Evolutionary conservation across 2,329 filamentous ascomycete genomes (phyloP).

Genomic region (Blastomyces emzantsi): DNA sequence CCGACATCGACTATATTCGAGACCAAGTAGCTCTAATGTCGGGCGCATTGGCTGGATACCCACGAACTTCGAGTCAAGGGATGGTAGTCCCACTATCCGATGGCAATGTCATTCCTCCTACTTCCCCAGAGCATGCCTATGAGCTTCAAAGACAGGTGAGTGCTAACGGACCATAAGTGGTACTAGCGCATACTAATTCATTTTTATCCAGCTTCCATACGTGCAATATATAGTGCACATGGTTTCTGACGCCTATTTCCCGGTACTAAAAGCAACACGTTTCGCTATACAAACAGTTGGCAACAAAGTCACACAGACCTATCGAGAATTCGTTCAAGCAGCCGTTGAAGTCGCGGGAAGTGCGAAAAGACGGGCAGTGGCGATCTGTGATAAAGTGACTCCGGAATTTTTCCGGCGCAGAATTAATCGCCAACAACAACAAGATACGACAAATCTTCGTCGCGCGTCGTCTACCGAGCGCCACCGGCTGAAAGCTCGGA

Average conservation of each 20-base stretch:
- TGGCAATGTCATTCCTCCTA: not conserved
- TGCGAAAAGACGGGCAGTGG: constrained; percentile 9
- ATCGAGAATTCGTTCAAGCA: not conserved
- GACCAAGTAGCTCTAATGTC: constrained; percentile 9
- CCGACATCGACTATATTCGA: not conserved
- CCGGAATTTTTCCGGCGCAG: not conserved
- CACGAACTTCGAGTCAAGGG: not conserved
- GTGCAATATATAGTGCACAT: not conserved
- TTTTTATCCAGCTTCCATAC: not conserved
- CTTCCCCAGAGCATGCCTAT: not conserved
- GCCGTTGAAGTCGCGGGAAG: constrained; percentile 2
- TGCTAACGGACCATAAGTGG: not conserved
- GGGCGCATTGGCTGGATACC: not conserved
- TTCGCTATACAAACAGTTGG: not conserved
- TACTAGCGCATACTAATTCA: not conserved
- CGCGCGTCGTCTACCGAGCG: constrained; percentile 3
- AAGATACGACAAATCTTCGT: constrained; percentile 1
- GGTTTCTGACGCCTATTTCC: not conserved
- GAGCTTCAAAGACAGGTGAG: not conserved
- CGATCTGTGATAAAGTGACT: not conserved
- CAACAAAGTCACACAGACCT: not conserved
- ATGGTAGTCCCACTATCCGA: not conserved
- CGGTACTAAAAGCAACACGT: not conserved
- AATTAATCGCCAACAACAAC: not conserved
- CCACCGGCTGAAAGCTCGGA: not conserved